Conservation (phyloP, 2,329 filamentous ascomycete genomes). For the Tolypocladium tropicale region DNA sequence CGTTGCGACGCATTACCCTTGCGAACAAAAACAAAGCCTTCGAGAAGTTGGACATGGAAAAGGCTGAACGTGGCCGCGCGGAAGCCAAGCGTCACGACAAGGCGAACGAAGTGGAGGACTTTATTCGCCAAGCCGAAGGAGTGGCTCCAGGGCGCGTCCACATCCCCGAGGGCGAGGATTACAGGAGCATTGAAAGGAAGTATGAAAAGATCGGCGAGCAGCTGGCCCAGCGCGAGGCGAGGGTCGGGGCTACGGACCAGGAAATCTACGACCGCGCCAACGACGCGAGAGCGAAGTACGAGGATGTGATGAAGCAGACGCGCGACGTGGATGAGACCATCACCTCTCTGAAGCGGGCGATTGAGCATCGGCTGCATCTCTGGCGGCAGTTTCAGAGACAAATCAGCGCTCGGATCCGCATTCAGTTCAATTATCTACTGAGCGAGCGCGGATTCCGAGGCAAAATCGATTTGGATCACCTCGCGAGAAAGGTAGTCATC, state of each 20-base stretch:
- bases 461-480: slow-evolving; percentile 68
- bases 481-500: slow-evolving; percentile 62
- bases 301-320: slow-evolving; percentile 32
- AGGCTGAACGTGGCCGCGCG: slow-evolving; percentile 31
- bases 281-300: slow-evolving; percentile 29
- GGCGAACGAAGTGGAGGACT: slow-evolving; percentile 38
- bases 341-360: slow-evolving; percentile 41
- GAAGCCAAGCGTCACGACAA: slow-evolving; percentile 38
- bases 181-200: slow-evolving; percentile 42
- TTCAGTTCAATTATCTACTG: slow-evolving; percentile 80
- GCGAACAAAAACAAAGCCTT: slow-evolving; percentile 52
- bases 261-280: slow-evolving; percentile 45
- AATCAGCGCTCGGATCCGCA: slow-evolving; percentile 77
- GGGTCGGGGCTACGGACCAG: slow-evolving; percentile 53
- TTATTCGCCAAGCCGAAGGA: slow-evolving; percentile 40
- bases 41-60: slow-evolving; percentile 37
- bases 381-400: slow-evolving; percentile 75
- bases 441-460: slow-evolving; percentile 86
- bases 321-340: slow-evolving; percentile 30
- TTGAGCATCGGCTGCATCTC: slow-evolving; percentile 58
- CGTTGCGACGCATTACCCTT: slow-evolving; percentile 42
- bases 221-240: slow-evolving; percentile 44
- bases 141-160: slow-evolving; percentile 46
- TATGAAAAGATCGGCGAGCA: slow-evolving; percentile 46
- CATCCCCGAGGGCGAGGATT: slow-evolving; percentile 55